phyloP scores from a whole-genome alignment of 2,329 filamentous ascomycete genomes.

The Hortaea werneckii region DNA sequence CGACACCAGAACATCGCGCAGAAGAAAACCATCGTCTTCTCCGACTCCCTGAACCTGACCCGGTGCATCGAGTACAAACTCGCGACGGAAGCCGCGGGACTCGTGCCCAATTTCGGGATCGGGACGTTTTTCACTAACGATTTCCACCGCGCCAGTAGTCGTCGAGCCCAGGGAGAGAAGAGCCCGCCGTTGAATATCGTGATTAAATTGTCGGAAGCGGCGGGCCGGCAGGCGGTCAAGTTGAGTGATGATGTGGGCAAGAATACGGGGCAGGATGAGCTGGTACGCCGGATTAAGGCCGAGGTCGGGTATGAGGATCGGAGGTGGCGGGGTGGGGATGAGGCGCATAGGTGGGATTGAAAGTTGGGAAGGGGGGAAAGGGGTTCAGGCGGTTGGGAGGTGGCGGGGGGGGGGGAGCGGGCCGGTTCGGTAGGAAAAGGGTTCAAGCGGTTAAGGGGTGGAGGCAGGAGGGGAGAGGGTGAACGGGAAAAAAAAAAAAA shows the following conservation, averaged over 20 bases:
- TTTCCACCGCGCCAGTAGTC: conserved; percentile 58
- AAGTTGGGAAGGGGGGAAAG: too few relatives aligned
- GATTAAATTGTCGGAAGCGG: conserved; percentile 85
- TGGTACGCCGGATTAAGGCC: conserved; percentile 73
- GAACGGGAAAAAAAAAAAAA: too few relatives aligned
- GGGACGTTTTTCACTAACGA: conserved; percentile 94
- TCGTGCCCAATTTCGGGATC: conserved; percentile 83
- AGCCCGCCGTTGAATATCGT: conserved; percentile 93
- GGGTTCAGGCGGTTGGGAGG: too few relatives aligned
- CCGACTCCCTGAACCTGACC: conserved; percentile 86
- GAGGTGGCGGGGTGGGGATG: conserved; percentile 73
- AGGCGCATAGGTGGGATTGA: conserved; percentile 69
- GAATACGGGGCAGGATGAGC: conserved; percentile 78
- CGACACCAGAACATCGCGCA: conserved; percentile 62
- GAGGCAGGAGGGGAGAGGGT: too few relatives aligned
- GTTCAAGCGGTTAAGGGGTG: too few relatives aligned
- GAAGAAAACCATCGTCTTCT: conserved; percentile 83
- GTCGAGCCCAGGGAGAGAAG: conserved; percentile 62
- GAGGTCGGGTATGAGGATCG: conserved; percentile 79
- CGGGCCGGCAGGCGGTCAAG: conserved; percentile 75
- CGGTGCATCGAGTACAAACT: conserved; percentile 83
- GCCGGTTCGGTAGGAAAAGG: too few relatives aligned
- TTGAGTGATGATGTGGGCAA: conserved; percentile 82
- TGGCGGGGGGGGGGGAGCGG: too few relatives aligned
- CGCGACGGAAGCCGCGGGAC: conserved; percentile 67